Conservation (phyloP, 768 basidiomycete genomes). For the Hemileccinum rubropunctum region DNA sequence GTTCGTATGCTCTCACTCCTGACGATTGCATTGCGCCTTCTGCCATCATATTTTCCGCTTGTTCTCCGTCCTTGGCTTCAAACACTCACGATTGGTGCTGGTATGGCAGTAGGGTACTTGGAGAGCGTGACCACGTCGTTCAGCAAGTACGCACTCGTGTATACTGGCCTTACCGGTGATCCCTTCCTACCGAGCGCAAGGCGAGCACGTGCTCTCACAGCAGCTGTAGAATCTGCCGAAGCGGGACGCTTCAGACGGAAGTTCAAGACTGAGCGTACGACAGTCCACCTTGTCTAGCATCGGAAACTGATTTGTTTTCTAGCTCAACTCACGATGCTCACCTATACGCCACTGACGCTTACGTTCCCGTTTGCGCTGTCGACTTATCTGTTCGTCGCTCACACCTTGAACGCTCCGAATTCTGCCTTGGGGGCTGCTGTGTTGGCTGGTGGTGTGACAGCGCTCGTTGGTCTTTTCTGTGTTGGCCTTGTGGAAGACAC, state of each 20-base stretch:
- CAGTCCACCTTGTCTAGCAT: neutral
- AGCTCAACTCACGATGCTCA: constrained; percentile 72
- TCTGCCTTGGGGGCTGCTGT: constrained; percentile 75
- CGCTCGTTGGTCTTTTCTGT: constrained; percentile 79
- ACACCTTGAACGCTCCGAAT: constrained; percentile 65
- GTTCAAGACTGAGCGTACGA: constrained; percentile 60
- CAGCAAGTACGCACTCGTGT: constrained; percentile 66
- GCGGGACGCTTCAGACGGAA: constrained; percentile 42
- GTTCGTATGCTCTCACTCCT: constrained; percentile 58
- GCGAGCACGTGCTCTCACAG: constrained; percentile 55
- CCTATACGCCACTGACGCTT: constrained; percentile 67
- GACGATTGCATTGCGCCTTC: constrained; percentile 48
- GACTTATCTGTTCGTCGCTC: constrained; percentile 88
- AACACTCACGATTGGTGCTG: constrained; percentile 35
- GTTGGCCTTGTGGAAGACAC: constrained; percentile 78
- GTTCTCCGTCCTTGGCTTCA: constrained; percentile 41
- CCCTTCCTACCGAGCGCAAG: constrained; percentile 59
- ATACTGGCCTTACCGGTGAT: constrained; percentile 74
- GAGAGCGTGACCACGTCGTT: constrained; percentile 49
- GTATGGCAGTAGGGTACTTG: constrained; percentile 42
- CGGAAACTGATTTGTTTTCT: constrained; percentile 6
- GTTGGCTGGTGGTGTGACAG: constrained; percentile 75
- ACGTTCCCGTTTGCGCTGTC: constrained; percentile 79
- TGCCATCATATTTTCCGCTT: constrained; percentile 51
- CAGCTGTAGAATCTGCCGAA: constrained; percentile 47